Evolutionary conservation across 129 eudicot species (phyloP).

Genomic region (Tanacetum coccineum): DNA sequence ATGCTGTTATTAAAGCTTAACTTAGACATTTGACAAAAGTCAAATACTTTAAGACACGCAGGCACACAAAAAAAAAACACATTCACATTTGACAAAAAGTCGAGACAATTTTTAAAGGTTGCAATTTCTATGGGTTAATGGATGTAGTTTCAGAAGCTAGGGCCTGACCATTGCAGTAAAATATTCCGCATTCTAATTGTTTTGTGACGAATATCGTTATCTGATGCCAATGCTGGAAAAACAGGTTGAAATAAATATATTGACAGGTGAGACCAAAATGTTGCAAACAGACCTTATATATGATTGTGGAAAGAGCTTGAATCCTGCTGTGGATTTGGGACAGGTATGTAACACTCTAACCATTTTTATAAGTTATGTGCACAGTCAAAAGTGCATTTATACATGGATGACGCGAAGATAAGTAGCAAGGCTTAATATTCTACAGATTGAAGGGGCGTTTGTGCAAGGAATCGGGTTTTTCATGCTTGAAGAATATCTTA

Average conservation of each 20-base stretch:
- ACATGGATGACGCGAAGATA: background rate
- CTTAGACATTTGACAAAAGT: background rate
- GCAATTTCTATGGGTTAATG: too few species aligned
- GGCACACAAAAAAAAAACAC: too few species aligned
- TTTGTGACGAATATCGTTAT: background rate
- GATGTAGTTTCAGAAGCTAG: too few species aligned
- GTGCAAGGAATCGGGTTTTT: conserved; percentile 98
- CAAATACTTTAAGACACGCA: background rate
- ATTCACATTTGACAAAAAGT: background rate
- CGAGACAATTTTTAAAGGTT: background rate
- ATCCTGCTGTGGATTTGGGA: conserved; percentile 97
- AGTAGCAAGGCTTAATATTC: conserved; percentile 9
- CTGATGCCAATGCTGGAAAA: conserved; percentile 13
- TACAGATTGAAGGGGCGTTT: conserved; percentile 83
- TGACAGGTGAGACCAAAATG: conserved; percentile 78
- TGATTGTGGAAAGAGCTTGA: conserved; percentile 95
- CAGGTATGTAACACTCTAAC: conserved; percentile 42
- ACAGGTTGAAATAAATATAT: conserved; percentile 82
- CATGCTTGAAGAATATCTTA: conserved; percentile 80
- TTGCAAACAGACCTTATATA: conserved; percentile 74
- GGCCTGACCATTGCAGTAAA: too few species aligned
- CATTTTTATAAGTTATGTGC: background rate
- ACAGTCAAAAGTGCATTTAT: background rate
- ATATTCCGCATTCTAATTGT: too few species aligned
- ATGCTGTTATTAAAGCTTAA: background rate